phyloP scores from a whole-genome alignment of 2,329 filamentous ascomycete species.

The Aspergillus vadensis region DNA sequence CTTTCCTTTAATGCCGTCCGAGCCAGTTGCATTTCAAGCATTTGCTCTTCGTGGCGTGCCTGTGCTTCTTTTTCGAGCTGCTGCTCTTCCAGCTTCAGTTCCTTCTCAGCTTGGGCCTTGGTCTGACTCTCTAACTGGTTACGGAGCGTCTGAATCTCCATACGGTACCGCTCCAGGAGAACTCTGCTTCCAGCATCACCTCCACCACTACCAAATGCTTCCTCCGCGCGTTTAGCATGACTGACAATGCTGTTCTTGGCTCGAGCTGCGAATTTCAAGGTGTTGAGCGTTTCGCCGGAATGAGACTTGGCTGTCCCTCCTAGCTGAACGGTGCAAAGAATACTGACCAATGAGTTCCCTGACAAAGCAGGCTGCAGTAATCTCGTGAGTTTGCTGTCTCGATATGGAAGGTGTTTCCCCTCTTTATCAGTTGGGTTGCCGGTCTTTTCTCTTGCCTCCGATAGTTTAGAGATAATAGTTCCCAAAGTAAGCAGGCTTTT shows the following conservation, averaged over 20 bases:
- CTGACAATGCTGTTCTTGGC: conserved; percentile 98
- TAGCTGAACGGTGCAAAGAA: conserved; percentile 93
- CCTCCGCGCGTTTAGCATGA: conserved; percentile 91
- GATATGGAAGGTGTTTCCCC: conserved; percentile 89
- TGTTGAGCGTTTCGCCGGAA: conserved; percentile 88
- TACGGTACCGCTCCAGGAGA: conserved; percentile 85
- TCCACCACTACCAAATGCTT: conserved; percentile 76
- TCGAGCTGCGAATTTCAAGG: conserved; percentile 91
- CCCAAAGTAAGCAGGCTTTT: conserved; percentile 94
- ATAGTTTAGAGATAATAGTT: conserved; percentile 91
- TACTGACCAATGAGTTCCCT: conserved; percentile 92
- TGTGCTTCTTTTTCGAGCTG: conserved; percentile 81
- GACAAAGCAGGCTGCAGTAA: conserved; percentile 89
- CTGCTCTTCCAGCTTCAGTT: conserved; percentile 66
- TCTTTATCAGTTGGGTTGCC: conserved; percentile 74
- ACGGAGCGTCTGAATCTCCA: conserved; percentile 85
- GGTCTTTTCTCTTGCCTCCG: conserved; percentile 82
- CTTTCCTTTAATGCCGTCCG: conserved; percentile 94
- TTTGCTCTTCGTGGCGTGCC: conserved; percentile 90
- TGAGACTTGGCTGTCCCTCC: conserved; percentile 74
- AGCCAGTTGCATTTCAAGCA: conserved; percentile 97
- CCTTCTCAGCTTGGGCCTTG: conserved; percentile 64
- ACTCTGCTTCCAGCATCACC: conserved; percentile 81
- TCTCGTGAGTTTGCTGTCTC: conserved; percentile 95
- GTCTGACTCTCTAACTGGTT: conserved; percentile 81